Conservation (phyloP, 176 grass and related monocot genomes). For the Cenchrus purpureus region DNA sequence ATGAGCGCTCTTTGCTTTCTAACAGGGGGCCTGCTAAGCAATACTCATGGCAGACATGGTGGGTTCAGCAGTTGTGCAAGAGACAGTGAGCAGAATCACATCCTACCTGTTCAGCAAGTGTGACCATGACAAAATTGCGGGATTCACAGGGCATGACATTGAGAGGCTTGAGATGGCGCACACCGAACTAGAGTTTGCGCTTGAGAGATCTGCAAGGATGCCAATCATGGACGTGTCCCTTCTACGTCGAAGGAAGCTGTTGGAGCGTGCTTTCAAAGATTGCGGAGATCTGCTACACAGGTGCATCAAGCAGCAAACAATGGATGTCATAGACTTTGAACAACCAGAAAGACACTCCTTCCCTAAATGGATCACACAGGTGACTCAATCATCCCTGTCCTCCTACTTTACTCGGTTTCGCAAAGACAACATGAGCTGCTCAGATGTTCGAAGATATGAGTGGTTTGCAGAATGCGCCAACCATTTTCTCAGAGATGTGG, state of each 20-base stretch:
- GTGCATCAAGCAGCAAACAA: neutral
- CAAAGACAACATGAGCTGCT: neutral
- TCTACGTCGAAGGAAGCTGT: neutral
- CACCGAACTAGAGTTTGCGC: neutral
- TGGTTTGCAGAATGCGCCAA: neutral
- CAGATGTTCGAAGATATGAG: neutral
- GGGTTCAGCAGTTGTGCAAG: too few relatives aligned
- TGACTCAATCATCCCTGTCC: slow-evolving; percentile 1
- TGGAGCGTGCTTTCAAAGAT: neutral
- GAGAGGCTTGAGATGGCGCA: neutral
- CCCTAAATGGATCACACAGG: neutral
- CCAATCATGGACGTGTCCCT: slow-evolving; percentile 8
- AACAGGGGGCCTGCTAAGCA: too few relatives aligned
- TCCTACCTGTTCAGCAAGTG: neutral
- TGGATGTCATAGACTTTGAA: neutral
- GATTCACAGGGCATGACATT: neutral
- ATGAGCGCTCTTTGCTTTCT: too few relatives aligned
- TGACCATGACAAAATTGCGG: neutral
- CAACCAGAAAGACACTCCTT: neutral
- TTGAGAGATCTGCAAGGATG: neutral
- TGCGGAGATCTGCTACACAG: neutral
- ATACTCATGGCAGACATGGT: too few relatives aligned
- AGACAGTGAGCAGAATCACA: too few relatives aligned
- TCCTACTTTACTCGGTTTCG: neutral
- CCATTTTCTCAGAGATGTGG: slow-evolving; percentile 1